Percentiles rank a stretch among this genome's conserved stretches.
Conservation (phyloP, 768 basidiomycete genomes). For the Mycena epipterygia region DNA sequence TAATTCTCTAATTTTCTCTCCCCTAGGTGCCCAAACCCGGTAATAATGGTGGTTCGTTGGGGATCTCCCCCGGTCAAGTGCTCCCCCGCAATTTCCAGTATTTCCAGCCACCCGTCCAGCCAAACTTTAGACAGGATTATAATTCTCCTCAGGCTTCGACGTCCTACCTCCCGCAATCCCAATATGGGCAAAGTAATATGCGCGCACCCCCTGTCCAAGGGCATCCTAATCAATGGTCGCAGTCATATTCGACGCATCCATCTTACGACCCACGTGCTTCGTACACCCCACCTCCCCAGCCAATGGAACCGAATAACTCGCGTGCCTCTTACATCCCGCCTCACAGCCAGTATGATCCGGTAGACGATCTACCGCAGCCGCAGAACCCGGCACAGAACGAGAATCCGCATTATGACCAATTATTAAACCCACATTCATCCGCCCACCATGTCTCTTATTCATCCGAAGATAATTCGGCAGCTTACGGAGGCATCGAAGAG, state of each 20-base stretch:
- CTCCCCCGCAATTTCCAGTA: conserved; percentile 56
- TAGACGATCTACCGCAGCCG: background rate
- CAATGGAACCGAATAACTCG: background rate
- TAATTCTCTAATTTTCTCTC: conserved; percentile 26
- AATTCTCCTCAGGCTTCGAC: conserved; percentile 32
- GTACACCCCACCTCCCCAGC: background rate
- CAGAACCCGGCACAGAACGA: background rate
- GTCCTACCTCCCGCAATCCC: conserved; percentile 22
- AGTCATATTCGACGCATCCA: background rate
- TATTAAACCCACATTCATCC: background rate
- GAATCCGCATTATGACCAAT: conserved; percentile 5
- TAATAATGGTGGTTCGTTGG: conserved; percentile 57
- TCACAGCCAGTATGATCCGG: conserved; percentile 29
- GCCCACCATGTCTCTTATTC: background rate
- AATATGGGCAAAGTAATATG: background rate
- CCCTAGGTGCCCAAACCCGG: conserved; percentile 21
- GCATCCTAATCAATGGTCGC: conserved; percentile 7
- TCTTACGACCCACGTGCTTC: background rate
- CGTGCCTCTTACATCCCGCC: background rate
- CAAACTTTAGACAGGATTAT: conserved; percentile 25
- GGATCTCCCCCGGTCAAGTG: conserved; percentile 69
- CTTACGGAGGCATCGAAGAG: conserved; percentile 35
- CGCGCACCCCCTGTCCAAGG: background rate
- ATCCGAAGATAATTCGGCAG: conserved; percentile 22
- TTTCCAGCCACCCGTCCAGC: conserved; percentile 29